Evolutionary conservation across 2,329 filamentous ascomycete species (phyloP).

Genomic region (Dothideomycetidae sp.): DNA sequence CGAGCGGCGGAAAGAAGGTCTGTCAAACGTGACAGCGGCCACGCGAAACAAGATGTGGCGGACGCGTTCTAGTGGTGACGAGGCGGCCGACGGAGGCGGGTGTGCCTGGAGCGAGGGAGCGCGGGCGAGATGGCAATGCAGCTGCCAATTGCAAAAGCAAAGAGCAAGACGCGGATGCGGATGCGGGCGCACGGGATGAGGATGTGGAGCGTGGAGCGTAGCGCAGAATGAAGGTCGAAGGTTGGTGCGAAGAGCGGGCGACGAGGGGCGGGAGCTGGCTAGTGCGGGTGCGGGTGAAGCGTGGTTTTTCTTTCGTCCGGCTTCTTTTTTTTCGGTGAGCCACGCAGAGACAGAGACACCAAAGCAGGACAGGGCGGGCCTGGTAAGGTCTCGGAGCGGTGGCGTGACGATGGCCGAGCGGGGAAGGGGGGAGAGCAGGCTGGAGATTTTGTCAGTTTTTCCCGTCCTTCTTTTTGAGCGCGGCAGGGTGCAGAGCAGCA

Average conservation of each 20-base stretch:
- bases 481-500: no score
- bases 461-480: neutral
- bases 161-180: neutral
- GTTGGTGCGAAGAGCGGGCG: neutral
- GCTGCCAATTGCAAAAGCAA: neutral
- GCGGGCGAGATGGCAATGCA: neutral
- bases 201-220: neutral
- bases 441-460: neutral
- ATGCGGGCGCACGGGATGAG: no score
- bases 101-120: no score
- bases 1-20: slow-evolving; percentile 17
- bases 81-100: no score
- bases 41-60: slow-evolving; percentile 18
- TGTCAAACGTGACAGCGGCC: slow-evolving; percentile 12
- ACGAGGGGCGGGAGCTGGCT: neutral
- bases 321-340: neutral
- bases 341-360: no score
- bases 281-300: neutral
- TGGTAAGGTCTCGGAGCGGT: neutral
- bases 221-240: neutral
- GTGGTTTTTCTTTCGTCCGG: neutral
- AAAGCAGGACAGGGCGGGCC: no score
- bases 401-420: neutral
- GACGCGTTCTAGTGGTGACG: slow-evolving; percentile 21
- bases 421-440: neutral